Evolutionary conservation across 73 alveolate genomes (phyloP).

Genomic region (Tetrahymena malaccensis): DNA sequence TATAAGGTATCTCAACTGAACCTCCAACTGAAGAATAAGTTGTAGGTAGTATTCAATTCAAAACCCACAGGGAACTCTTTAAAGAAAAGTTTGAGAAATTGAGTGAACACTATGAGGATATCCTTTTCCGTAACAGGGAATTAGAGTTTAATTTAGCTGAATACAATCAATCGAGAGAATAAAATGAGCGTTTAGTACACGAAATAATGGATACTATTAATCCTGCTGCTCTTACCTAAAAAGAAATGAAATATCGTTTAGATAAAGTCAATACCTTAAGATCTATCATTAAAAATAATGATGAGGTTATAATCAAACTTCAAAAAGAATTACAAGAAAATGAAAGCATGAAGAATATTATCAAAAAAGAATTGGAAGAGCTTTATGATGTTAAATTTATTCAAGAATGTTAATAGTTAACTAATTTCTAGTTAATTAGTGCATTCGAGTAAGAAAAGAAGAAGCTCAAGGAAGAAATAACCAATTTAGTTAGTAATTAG

Average conservation of each 20-base stretch:
- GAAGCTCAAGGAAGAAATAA: neutral
- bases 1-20: neutral
- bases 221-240: neutral
- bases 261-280: neutral
- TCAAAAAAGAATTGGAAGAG: neutral
- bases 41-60: neutral
- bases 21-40: constrained; percentile 1
- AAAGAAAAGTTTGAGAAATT: neutral
- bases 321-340: neutral
- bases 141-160: neutral
- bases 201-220: neutral
- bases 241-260: neutral
- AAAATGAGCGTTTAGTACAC: neutral
- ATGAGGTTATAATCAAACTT: neutral
- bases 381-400: neutral
- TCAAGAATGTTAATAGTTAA: neutral
- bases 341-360: neutral
- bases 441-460: neutral
- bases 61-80: neutral
- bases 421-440: neutral
- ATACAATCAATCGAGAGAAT: neutral
- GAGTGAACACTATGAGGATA: neutral
- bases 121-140: neutral
- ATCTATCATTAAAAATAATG: neutral
- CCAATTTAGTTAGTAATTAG: neutral